phyloP scores from a whole-genome alignment of 2,329 filamentous ascomycete species.

The Aureobasidium melanogenum region DNA sequence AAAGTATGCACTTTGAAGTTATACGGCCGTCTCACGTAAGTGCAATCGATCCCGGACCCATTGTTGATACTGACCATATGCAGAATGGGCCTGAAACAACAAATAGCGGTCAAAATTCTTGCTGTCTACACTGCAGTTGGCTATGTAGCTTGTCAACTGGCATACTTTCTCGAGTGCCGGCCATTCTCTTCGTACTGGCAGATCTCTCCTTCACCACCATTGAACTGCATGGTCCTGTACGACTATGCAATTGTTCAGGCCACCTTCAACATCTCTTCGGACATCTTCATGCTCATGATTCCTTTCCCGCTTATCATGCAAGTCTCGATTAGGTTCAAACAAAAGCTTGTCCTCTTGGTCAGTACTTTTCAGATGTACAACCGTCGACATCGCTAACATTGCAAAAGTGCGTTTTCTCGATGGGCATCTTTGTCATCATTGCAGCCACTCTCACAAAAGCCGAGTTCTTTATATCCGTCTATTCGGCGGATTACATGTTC shows the following conservation, averaged over 20 bases:
- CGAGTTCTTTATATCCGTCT: conserved; percentile 37
- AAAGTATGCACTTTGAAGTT: conserved; percentile 51
- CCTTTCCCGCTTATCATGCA: conserved; percentile 47
- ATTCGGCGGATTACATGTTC: conserved; percentile 30
- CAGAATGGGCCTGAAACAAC: conserved; percentile 21
- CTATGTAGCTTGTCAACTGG: conserved; percentile 44
- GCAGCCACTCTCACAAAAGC: conserved; percentile 40
- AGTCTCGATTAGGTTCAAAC: conserved; percentile 41
- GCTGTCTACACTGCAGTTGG: conserved; percentile 40
- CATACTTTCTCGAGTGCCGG: conserved; percentile 45
- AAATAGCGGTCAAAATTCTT: conserved; percentile 41
- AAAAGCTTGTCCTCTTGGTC: conserved; percentile 44
- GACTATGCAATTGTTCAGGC: conserved; percentile 52
- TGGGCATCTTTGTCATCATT: conserved; percentile 42
- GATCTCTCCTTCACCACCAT: conserved; percentile 9
- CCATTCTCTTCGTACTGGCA: conserved; percentile 50
- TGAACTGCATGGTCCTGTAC: conserved; percentile 23
- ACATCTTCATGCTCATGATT: conserved; percentile 50
- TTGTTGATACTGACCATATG: background rate
- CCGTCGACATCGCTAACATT: background rate
- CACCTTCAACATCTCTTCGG: conserved; percentile 51
- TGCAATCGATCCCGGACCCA: background rate
- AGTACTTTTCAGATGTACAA: background rate
- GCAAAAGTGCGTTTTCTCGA: conserved; percentile 35
- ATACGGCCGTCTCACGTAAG: conserved; percentile 37